phyloP scores from a whole-genome alignment of 1,284 basidiomycete genomes.

The Sporisorium sorghi region DNA sequence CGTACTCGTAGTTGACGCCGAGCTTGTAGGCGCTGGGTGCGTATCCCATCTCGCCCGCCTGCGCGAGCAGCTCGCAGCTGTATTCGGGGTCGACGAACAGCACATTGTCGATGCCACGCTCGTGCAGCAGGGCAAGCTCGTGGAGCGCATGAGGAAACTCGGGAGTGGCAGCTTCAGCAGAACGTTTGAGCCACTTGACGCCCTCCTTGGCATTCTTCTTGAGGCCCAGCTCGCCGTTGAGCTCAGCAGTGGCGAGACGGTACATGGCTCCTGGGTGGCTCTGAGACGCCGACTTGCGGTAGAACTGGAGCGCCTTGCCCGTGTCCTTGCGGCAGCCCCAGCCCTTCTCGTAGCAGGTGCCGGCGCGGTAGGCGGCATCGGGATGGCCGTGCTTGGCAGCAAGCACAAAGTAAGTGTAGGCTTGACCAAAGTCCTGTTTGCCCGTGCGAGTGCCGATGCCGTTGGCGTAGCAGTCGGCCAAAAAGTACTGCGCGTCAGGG shows the following conservation, averaged over 20 bases:
- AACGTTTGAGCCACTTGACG: slow-evolving; percentile 97
- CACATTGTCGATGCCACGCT: slow-evolving; percentile 94
- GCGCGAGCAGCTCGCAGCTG: slow-evolving; percentile 90
- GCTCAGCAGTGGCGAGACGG: slow-evolving; percentile 91
- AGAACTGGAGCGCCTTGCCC: slow-evolving; percentile 91
- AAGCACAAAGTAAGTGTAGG: slow-evolving; percentile 93
- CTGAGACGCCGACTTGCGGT: slow-evolving; percentile 87
- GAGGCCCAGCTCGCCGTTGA: slow-evolving; percentile 92
- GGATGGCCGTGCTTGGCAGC: slow-evolving; percentile 98
- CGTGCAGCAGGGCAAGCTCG: slow-evolving; percentile 92
- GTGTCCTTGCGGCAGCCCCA: slow-evolving; percentile 96
- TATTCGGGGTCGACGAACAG: slow-evolving; percentile 97
- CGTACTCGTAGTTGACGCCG: slow-evolving; percentile 99
- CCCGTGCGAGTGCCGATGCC: slow-evolving; percentile 86
- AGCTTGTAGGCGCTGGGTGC: slow-evolving; percentile 94
- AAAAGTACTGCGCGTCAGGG: slow-evolving; percentile 92
- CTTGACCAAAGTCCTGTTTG: slow-evolving; percentile 94
- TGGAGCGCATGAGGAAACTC: slow-evolving; percentile 97
- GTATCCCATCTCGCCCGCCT: slow-evolving; percentile 94
- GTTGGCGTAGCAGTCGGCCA: slow-evolving; percentile 97
- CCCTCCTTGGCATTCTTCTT: slow-evolving; percentile 91
- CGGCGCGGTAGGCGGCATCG: slow-evolving; percentile 93
- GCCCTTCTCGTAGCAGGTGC: slow-evolving; percentile 97
- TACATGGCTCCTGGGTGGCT: slow-evolving; percentile 96
- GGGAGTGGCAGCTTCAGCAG: slow-evolving; percentile 80